Base-by-base conservation (phyloP, 1,139 yeast species). In the Suhomyces ambrosiae region DNA sequence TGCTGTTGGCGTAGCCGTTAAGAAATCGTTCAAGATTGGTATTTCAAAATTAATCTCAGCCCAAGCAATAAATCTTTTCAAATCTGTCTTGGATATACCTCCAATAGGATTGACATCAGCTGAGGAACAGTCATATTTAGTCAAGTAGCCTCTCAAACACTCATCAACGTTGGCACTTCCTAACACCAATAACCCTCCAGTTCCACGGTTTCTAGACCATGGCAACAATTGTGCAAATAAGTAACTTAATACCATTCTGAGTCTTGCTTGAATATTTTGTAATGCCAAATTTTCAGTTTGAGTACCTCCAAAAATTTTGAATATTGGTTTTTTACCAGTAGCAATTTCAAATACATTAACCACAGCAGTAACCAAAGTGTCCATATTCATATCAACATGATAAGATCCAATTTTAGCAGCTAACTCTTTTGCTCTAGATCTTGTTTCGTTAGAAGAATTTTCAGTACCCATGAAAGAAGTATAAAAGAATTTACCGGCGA, bases 151-250 rank as follows among this genome's bases (percentile, higher is more conserved):
- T 46, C 99, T 74, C 45, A 92, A 68, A 52, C 96, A 88, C 60
- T 92, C 99, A 60, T 92, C 99, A n/a, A 92, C 98, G 58, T 92
- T 92, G 6, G 98, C 97, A 57, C 95, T 83, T 1, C 98, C 98
- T 39, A 92, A 71, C 7, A 92, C 99, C 29, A 92, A 69, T 35
- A 92, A 65, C 0, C 97, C 96, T 4, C 89, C 89, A 33, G 76
- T 71, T 23, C 73, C 70, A 32, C 75, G 65, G 21, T 39, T 40
- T 49, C 97, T 75, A 11, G 89, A 86, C 97, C 98, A 92, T 5
- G 99, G 98, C 40, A 92, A 70, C 36, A 92, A 68, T 55, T 92
- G 96, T 0, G 99, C 97, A 73, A 92, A 89, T 32, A 92, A 63
- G 56, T 92, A 92, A 17, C 96, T 86, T 37, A 90, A 63, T 1